Evolutionary conservation across 805 yeast species (phyloP), one percentile per base, ranked within the genome.

Genomic region (Dipodascus albidus): DNA sequence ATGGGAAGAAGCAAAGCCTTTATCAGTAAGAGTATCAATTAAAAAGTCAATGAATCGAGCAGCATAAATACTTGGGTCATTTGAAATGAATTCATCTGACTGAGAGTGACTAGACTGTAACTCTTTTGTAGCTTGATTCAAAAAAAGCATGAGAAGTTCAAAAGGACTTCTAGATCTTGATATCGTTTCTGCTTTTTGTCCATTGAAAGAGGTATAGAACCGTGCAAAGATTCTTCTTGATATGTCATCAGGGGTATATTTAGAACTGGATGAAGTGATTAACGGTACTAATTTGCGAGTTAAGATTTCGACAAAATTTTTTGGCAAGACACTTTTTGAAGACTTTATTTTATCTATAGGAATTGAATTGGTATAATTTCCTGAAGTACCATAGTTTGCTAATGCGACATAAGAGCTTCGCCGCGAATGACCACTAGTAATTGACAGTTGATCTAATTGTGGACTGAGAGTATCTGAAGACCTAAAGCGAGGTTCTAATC

Each of bases 401-500:
- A 38, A 19, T 38, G 14, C 44, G n/a, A 14, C 44, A 17, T 38
- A 38, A n/a, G 44, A 38, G 44, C 44, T 14, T 6, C 44, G 17
- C 20, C 44, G 17, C 20, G 44, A 38, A 14, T 14, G 20, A 38
- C 20, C 14, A 15, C 38, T 38, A 11, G 6, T 27, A 19, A 38
- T 17, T 4, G 44, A n/a, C 4, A 38, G 20, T 4, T 14, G 3
- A 11, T 38, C 44, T 17, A 38, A 6, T 14, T 38, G 44, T 8
- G 44, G 17, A 17, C 6, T 6, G 3, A 38, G 9, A 14, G 44
- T 38, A 4, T 44, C 47, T 23, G 51, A 23, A 6, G 49, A 41
- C 3, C 53, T 9, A 9, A 49, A 52, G 3, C 54, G 53, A 21
- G 54, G 54, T 19, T 52, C 54, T 11, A 22, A 19, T 15, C 54